Conservation (phyloP, 345 rosid genomes). For the Murraya koenigii region DNA sequence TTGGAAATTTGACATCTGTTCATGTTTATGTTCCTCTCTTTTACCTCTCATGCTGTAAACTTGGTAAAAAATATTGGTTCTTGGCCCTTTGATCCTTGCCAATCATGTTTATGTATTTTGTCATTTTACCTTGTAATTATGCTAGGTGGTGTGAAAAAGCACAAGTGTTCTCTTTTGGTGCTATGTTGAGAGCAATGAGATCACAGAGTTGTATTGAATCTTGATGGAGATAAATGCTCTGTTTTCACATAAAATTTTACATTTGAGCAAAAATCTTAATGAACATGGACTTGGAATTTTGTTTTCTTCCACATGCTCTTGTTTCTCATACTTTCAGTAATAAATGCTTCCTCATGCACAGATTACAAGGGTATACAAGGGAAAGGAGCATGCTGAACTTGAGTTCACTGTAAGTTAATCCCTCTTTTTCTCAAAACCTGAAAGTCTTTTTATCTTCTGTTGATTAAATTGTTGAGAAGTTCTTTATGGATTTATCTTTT, state of each 20-base stretch:
- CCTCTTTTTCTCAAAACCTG: constrained; percentile 8
- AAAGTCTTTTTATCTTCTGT: background rate
- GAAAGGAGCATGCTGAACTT: constrained; percentile 81
- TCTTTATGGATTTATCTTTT: constrained; percentile 13
- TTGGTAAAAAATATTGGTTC: background rate
- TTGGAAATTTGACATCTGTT: background rate
- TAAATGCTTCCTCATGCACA: constrained; percentile 27
- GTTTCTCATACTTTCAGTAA: constrained; percentile 13
- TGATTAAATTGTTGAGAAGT: constrained; percentile 13
- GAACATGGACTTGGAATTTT: constrained; percentile 4
- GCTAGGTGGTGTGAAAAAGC: background rate
- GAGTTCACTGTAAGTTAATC: constrained; percentile 79
- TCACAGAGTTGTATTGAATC: background rate
- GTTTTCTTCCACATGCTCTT: background rate
- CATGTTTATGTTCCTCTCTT: background rate
- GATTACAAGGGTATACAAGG: constrained; percentile 86
- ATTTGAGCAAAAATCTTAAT: background rate
- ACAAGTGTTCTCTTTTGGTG: background rate
- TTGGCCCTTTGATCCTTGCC: background rate
- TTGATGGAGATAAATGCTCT: constrained; percentile 4
- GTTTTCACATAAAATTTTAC: background rate
- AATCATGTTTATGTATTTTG: background rate
- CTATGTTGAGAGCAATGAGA: background rate
- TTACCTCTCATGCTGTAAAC: background rate
- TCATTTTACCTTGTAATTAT: background rate